Evolutionary conservation across 148 eudicot genomes (phyloP).

Genomic region (Camellia lanceoleosa): DNA sequence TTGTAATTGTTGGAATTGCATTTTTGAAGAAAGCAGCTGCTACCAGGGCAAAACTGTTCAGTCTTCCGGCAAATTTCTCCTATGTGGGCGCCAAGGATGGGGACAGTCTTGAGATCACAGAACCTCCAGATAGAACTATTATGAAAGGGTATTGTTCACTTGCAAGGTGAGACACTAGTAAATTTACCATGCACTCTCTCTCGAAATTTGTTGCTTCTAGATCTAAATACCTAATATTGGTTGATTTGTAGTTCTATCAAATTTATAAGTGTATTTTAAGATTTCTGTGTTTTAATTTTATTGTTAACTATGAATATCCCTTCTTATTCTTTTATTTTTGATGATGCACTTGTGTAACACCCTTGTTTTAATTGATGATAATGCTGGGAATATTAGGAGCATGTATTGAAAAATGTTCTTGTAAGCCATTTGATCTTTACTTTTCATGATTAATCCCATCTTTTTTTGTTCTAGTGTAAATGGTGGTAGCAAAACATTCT

Average conservation of each 20-base stretch:
- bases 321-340: constrained; percentile 24
- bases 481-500: too few relatives aligned
- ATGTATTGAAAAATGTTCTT: constrained; percentile 75
- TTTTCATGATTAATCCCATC: constrained; percentile 5
- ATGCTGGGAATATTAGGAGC: constrained; percentile 58
- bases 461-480: too few relatives aligned
- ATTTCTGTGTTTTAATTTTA: not conserved
- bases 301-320: not conserved
- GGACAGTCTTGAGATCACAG: constrained; percentile 73
- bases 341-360: constrained; percentile 79
- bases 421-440: constrained; percentile 42
- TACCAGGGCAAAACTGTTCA: constrained; percentile 82
- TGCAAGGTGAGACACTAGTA: constrained; percentile 47
- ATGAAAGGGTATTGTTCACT: constrained; percentile 77
- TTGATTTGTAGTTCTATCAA: not conserved
- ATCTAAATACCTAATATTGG: not conserved
- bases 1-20: constrained; percentile 10
- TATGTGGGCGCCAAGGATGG: constrained; percentile 58
- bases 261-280: not conserved
- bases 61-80: constrained; percentile 90
- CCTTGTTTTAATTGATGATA: constrained; percentile 79
- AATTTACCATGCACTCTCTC: not conserved
- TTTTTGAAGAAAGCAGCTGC: constrained; percentile 70
- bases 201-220: not conserved
- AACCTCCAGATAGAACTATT: constrained; percentile 73